These are phyloP conservation scores for Dictyostelium capitatum DNA, from an alignment of 78 protist species.

Conservation along the genomic window DNA sequence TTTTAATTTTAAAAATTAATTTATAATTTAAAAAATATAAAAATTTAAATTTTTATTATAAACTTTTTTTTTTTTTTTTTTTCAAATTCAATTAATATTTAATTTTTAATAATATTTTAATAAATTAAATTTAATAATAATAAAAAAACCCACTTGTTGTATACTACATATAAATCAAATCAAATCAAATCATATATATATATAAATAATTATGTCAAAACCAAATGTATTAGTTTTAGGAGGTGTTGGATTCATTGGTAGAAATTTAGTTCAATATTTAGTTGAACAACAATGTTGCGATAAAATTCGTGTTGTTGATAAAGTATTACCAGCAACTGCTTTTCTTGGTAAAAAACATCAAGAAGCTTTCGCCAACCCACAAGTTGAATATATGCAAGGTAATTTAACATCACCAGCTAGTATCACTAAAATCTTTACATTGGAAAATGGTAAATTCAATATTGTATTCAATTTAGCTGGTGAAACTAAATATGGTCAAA, in stretches of 20 bases:
- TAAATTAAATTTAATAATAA: no score
- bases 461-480: constrained; percentile 95
- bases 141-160: not conserved
- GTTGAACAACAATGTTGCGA: constrained; percentile 85
- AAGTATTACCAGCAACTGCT: constrained; percentile 91
- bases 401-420: constrained; percentile 79
- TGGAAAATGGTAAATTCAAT: constrained; percentile 85
- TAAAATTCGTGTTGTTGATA: constrained; percentile 94
- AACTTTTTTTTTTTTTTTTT: no score
- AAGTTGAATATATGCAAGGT: constrained; percentile 93
- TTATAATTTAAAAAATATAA: no score
- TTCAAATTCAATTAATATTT: no score
- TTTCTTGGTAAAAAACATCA: constrained; percentile 67
- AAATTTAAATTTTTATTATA: no score
- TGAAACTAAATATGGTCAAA: constrained; percentile 93
- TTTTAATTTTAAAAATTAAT: no score
- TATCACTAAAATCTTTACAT: constrained; percentile 66
- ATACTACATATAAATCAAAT: not conserved
- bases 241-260: constrained; percentile 97
- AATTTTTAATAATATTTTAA: no score
- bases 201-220: constrained; percentile 41
- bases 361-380: constrained; percentile 65
- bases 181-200: not conserved
- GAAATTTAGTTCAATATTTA: constrained; percentile 90
- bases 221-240: constrained; percentile 94